Conservation (phyloP, 345 rosid genomes). For the Eucalyptus cloeziana region DNA sequence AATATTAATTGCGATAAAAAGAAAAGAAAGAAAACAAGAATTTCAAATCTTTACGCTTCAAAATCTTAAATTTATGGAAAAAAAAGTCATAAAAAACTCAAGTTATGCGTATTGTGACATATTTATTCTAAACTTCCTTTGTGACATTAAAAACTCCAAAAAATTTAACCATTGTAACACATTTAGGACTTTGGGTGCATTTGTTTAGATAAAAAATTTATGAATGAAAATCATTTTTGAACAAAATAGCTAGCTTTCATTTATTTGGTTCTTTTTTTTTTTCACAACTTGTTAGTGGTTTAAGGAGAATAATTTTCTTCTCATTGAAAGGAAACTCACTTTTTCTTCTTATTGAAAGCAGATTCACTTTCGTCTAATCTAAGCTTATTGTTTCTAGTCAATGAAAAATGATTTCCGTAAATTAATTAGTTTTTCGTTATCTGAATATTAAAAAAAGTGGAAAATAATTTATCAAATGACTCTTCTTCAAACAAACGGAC, state of each 20-base stretch:
- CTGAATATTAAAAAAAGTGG: rapidly evolving
- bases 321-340: neutral
- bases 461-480: neutral
- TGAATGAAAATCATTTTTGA: no score
- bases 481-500: neutral
- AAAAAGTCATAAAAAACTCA: neutral
- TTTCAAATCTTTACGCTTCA: neutral
- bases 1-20: no score
- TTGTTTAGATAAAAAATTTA: no score
- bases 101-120: no score
- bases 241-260: no score
- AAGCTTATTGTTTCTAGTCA: neutral
- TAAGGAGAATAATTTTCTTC: neutral
- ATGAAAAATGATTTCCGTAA: no score
- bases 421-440: no score
- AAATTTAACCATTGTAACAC: rapidly evolving
- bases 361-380: neutral
- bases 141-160: no score
- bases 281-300: neutral
- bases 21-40: neutral
- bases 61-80: neutral
- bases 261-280: no score
- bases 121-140: no score
- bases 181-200: neutral
- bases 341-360: neutral